Evolutionary conservation across 805 yeast genomes (phyloP).

Genomic region (Pichia sporocuriosa): DNA sequence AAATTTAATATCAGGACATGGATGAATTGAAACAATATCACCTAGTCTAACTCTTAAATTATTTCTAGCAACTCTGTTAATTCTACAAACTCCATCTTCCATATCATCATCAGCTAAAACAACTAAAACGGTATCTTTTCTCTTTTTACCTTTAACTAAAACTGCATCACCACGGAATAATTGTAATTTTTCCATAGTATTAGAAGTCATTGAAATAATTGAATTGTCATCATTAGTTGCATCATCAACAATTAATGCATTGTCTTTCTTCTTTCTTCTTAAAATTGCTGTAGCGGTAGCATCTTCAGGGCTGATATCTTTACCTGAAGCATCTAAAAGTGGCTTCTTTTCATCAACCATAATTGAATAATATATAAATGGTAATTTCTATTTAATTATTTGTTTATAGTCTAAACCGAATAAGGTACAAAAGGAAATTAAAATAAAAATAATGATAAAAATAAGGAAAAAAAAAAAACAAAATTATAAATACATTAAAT

Average conservation of each 20-base stretch:
- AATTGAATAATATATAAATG: not conserved
- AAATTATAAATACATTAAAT: no score
- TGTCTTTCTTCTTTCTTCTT: conserved; percentile 96
- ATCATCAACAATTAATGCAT: conserved; percentile 89
- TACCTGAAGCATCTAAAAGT: conserved; percentile 33
- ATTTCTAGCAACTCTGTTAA: conserved; percentile 94
- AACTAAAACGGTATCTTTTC: conserved; percentile 94
- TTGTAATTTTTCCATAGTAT: conserved; percentile 91
- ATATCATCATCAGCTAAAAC: conserved; percentile 95
- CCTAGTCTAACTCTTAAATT: conserved; percentile 91
- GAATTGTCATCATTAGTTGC: conserved; percentile 97
- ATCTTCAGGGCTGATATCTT: conserved; percentile 30
- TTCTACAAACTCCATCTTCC: conserved; percentile 90
- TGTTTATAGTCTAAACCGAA: not conserved
- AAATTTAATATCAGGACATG: conserved; percentile 97
- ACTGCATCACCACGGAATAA: conserved; percentile 98
- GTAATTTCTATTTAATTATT: no score
- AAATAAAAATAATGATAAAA: no score
- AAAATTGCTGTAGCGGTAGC: conserved; percentile 92
- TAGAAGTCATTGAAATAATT: conserved; percentile 88
- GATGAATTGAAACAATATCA: conserved; percentile 83
- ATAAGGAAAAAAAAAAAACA: no score
- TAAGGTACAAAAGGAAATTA: not conserved
- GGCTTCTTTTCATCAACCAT: conserved; percentile 28
- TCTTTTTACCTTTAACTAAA: conserved; percentile 93